These are phyloP conservation scores for Cryptococcus sp. DNA, from an alignment of 1,284 basidiomycete genomes.

Conservation along the genomic window DNA sequence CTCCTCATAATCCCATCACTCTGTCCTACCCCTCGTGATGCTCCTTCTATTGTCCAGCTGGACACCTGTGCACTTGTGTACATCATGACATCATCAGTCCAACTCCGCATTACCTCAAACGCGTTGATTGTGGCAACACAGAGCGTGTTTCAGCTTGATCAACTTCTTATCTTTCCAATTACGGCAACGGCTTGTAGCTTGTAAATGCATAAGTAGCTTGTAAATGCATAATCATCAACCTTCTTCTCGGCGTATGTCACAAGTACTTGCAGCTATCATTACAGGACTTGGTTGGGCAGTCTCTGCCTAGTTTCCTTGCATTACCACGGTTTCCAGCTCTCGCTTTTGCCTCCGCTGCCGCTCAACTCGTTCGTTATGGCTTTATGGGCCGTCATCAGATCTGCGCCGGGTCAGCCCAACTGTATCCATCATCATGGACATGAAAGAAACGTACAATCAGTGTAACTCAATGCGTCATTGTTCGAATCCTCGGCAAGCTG, in stretches of 20 bases:
- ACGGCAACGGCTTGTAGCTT: too few species aligned
- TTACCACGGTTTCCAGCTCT: slow-evolving; percentile 50
- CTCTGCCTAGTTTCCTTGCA: background rate
- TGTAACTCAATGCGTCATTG: slow-evolving; percentile 87
- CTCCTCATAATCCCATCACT: too few species aligned
- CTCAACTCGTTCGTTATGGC: slow-evolving; percentile 53
- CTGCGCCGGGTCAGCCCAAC: slow-evolving; percentile 16
- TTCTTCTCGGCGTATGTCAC: background rate
- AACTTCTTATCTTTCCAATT: background rate
- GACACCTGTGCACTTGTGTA: background rate
- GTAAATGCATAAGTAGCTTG: too few species aligned
- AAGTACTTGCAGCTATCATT: background rate
- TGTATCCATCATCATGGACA: background rate
- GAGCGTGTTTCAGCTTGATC: background rate
- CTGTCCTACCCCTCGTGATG: too few species aligned
- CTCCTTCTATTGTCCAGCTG: too few species aligned
- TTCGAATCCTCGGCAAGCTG: slow-evolving; percentile 97
- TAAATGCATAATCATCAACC: too few species aligned
- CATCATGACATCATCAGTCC: slow-evolving; percentile 5
- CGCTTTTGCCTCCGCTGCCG: slow-evolving; percentile 42
- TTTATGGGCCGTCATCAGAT: slow-evolving; percentile 52
- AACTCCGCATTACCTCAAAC: slow-evolving; percentile 1
- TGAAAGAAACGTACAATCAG: slow-evolving; percentile 67
- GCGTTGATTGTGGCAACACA: background rate
- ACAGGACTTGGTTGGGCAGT: background rate